These are phyloP conservation scores for Mortierella sp. DNA, from an alignment of 371 early-diverging fungal genomes.

Conservation along the genomic window DNA sequence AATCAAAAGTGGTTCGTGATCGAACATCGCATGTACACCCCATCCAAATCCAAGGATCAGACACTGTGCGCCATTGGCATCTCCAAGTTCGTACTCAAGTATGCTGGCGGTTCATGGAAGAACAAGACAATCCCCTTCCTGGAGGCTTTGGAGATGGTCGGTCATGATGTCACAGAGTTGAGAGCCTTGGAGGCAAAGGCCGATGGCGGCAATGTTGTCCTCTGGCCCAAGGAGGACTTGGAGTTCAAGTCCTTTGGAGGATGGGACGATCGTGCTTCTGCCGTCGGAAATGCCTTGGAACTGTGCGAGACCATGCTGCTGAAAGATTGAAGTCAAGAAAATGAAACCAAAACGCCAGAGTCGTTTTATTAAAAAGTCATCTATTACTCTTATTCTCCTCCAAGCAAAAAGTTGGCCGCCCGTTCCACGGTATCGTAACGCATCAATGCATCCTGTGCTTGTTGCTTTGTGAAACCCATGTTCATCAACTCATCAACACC, in stretches of 20 bases:
- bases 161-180: slow-evolving; percentile 41
- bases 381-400: slow-evolving; percentile 39
- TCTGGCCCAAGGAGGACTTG: slow-evolving; percentile 43
- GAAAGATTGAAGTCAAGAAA: no score
- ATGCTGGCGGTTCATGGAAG: slow-evolving; percentile 49
- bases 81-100: slow-evolving; percentile 52
- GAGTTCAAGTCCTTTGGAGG: slow-evolving; percentile 49
- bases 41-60: slow-evolving; percentile 7
- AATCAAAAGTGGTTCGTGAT: slow-evolving; percentile 54
- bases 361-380: neutral
- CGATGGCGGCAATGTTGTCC: slow-evolving; percentile 40
- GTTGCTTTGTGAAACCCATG: slow-evolving; percentile 81
- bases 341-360: neutral
- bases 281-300: slow-evolving; percentile 47
- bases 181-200: slow-evolving; percentile 36
- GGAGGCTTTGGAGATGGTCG: slow-evolving; percentile 53
- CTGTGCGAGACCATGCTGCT: slow-evolving; percentile 45
- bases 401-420: slow-evolving; percentile 84
- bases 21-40: slow-evolving; percentile 50
- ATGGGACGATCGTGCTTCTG: slow-evolving; percentile 45
- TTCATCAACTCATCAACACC: slow-evolving; percentile 66
- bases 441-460: slow-evolving; percentile 79
- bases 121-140: slow-evolving; percentile 54
- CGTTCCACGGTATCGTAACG: slow-evolving; percentile 79
- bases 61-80: slow-evolving; percentile 47